These are phyloP conservation scores for Trichosporon ovoides DNA, from an alignment of 1,284 basidiomycete genomes.

Conservation along the genomic window DNA sequence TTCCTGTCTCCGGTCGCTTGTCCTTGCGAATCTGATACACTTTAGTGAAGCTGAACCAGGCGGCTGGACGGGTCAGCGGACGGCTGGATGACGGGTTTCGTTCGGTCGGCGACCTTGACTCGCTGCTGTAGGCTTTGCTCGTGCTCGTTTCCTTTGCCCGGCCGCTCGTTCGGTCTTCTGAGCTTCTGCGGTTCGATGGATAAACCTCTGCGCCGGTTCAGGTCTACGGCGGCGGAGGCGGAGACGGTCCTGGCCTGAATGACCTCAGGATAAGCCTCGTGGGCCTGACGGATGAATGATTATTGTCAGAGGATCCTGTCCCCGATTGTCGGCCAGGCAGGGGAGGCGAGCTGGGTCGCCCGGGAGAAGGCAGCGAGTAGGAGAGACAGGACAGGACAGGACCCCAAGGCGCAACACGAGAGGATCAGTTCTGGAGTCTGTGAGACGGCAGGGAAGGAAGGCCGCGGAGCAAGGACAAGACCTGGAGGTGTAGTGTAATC, in stretches of 20 bases:
- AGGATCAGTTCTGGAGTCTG: too few relatives aligned
- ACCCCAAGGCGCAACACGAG: too few relatives aligned
- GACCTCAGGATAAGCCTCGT: not conserved
- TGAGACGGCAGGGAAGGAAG: not conserved
- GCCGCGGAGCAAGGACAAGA: not conserved
- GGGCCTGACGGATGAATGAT: slow-evolving; percentile 3
- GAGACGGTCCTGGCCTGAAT: not conserved
- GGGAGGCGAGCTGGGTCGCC: not conserved
- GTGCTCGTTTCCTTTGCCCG: not conserved
- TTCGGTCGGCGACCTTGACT: not conserved
- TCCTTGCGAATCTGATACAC: not conserved
- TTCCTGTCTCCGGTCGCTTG: too few relatives aligned
- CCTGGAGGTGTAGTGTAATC: not conserved
- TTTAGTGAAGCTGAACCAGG: not conserved
- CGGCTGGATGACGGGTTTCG: not conserved
- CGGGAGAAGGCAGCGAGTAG: not conserved
- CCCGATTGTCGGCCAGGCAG: not conserved
- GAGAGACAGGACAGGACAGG: too few relatives aligned
- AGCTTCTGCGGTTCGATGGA: not conserved
- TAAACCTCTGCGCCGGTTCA: not conserved
- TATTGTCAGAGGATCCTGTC: slow-evolving; percentile 2
- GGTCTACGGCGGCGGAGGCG: not conserved
- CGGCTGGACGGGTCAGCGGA: slow-evolving; percentile 4
- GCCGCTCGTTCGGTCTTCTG: not conserved
- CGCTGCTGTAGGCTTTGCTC: not conserved